A percentile compares a stretch with the other conserved stretches of the same genome.
phyloP scores from a whole-genome alignment of 2,329 filamentous ascomycete genomes.

The Alternaria metachromatica region DNA sequence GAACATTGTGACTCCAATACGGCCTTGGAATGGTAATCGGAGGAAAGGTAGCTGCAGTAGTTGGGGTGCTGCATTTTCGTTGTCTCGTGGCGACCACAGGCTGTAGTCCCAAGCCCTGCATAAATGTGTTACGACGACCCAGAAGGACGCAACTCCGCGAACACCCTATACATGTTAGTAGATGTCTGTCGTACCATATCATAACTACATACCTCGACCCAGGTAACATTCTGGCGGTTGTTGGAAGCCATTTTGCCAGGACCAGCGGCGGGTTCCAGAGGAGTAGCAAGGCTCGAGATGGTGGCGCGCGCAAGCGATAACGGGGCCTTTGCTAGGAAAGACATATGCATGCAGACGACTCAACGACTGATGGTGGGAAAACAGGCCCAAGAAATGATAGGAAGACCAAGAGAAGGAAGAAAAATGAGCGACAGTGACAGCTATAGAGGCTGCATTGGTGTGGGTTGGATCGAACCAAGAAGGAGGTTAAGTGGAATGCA shows the following conservation, averaged over 20 bases:
- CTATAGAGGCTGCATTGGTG: constrained; percentile 34
- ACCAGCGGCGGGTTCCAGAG: constrained; percentile 14
- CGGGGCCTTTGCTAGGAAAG: constrained; percentile 33
- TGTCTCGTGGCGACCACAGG: constrained; percentile 58
- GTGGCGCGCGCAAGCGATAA: constrained; percentile 35
- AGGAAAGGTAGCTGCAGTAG: constrained; percentile 60
- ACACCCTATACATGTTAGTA: constrained; percentile 51
- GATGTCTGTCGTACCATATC: neutral
- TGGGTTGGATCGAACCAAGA: constrained; percentile 21
- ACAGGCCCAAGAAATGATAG: constrained; percentile 1
- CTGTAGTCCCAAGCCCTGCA: constrained; percentile 60
- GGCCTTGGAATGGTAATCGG: constrained; percentile 63
- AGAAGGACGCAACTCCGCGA: constrained; percentile 60
- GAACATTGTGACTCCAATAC: constrained; percentile 63
- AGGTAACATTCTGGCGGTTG: constrained; percentile 49
- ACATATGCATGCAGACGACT: constrained; percentile 34
- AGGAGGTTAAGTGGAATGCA: constrained; percentile 31
- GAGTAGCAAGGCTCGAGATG: constrained; percentile 22
- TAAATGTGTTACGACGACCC: constrained; percentile 61
- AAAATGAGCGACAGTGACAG: constrained; percentile 28
- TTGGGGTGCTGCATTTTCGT: constrained; percentile 51
- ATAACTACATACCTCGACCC: constrained; percentile 47
- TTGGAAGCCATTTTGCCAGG: constrained; percentile 35
- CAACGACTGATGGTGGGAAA: constrained; percentile 13
- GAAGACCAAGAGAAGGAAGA: constrained; percentile 16